phyloP scores from a whole-genome alignment of 306 rosid genomes.

The Medicago arabica region DNA sequence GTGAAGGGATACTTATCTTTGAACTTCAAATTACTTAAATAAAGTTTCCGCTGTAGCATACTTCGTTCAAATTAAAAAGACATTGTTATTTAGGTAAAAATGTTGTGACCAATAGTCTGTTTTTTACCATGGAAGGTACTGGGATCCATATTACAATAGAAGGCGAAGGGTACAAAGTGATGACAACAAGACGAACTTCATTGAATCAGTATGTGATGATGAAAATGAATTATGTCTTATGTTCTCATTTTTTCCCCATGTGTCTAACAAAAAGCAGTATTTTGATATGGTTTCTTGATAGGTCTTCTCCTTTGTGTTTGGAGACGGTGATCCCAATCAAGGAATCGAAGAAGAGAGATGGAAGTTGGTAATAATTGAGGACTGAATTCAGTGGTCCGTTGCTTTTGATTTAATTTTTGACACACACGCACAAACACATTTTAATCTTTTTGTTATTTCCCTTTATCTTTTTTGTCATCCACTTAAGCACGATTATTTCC shows the following conservation, averaged over 20 bases:
- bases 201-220: slow-evolving; percentile 83
- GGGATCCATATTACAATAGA: slow-evolving; percentile 97
- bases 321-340: slow-evolving; percentile 99
- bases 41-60: slow-evolving; percentile 8
- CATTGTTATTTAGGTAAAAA: slow-evolving; percentile 30
- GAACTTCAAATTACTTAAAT: not conserved
- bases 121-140: slow-evolving; percentile 68
- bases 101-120: slow-evolving; percentile 30
- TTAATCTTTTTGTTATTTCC: not conserved
- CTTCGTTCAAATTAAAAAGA: slow-evolving; percentile 12
- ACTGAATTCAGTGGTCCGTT: slow-evolving; percentile 91
- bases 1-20: not conserved
- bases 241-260: not conserved
- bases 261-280: slow-evolving; percentile 29
- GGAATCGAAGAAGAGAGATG: slow-evolving; percentile 99
- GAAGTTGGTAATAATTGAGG: slow-evolving; percentile 99
- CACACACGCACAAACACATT: not conserved
- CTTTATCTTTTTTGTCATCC: slow-evolving; percentile 30
- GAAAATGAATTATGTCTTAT: slow-evolving; percentile 35
- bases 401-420: slow-evolving; percentile 51
- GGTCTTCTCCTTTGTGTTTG: slow-evolving; percentile 97
- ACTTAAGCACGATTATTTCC: slow-evolving; percentile 34
- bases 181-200: slow-evolving; percentile 77
- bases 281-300: slow-evolving; percentile 43
- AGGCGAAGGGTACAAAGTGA: slow-evolving; percentile 72